phyloP scores from a whole-genome alignment of 106 monocot species.

The Allium sativum region DNA sequence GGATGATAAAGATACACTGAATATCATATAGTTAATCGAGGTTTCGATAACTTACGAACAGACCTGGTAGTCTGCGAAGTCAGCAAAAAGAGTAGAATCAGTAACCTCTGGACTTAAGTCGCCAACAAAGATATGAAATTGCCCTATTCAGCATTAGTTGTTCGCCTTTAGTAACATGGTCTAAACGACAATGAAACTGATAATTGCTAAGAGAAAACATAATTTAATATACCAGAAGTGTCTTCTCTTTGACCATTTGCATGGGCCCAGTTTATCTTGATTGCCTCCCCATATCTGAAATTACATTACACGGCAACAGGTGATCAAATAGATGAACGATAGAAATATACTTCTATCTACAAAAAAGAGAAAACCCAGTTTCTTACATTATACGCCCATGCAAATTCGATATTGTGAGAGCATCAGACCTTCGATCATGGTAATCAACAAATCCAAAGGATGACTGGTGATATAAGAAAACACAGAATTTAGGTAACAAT shows the following conservation, averaged over 20 bases:
- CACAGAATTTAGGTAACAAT: neutral
- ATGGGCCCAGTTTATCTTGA: slow-evolving; percentile 78
- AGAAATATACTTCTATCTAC: neutral
- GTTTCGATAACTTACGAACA: slow-evolving; percentile 53
- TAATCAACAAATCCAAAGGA: slow-evolving; percentile 90
- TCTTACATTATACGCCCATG: slow-evolving; percentile 75
- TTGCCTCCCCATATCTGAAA: slow-evolving; percentile 59
- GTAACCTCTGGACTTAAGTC: slow-evolving; percentile 66
- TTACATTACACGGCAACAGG: neutral
- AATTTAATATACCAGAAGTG: slow-evolving; percentile 39
- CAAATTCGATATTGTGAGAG: slow-evolving; percentile 55
- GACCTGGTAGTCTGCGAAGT: slow-evolving; percentile 46
- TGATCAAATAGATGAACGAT: neutral
- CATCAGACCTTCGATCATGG: slow-evolving; percentile 66
- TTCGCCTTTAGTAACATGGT: neutral
- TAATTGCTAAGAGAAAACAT: neutral
- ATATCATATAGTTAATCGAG: neutral
- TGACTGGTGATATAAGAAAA: slow-evolving; percentile 36
- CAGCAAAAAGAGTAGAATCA: slow-evolving; percentile 57
- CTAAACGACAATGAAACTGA: neutral
- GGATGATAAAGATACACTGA: neutral
- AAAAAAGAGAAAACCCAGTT: neutral
- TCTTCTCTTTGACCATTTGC: slow-evolving; percentile 66
- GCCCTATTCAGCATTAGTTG: slow-evolving; percentile 25
- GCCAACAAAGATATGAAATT: slow-evolving; percentile 74